Conservation (phyloP, 371 early-diverging fungal species). For the Saksenaea vasiformis region DNA sequence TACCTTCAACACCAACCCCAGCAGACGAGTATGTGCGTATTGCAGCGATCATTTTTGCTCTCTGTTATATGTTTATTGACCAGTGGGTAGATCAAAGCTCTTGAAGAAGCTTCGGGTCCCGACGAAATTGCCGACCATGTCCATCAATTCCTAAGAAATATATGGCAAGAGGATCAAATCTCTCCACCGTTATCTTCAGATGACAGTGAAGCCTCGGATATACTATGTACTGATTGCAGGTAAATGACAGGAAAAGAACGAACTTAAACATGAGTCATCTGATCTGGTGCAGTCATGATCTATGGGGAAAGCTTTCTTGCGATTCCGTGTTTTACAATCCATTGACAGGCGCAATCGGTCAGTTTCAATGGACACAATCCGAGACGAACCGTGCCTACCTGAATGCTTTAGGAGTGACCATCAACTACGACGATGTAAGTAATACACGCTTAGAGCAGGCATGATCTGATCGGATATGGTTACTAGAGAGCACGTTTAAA, state of each 20-base stretch:
- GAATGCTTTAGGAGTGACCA: conserved; percentile 47
- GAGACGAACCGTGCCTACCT: conserved; percentile 50
- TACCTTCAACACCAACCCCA: conserved; percentile 24
- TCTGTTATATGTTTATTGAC: background rate
- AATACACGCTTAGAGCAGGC: background rate
- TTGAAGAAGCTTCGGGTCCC: conserved; percentile 13
- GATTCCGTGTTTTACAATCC: conserved; percentile 57
- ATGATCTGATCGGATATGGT: background rate
- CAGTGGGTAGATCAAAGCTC: conserved; percentile 13
- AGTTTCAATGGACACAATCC: conserved; percentile 57
- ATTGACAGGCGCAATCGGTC: conserved; percentile 50
- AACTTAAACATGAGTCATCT: background rate
- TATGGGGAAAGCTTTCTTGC: conserved; percentile 50
- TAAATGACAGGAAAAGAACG: conserved; percentile 5
- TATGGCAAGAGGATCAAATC: conserved; percentile 9
- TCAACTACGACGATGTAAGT: conserved; percentile 36
- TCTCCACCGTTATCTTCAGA: background rate
- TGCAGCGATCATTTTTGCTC: background rate
- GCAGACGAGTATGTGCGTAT: conserved; percentile 39
- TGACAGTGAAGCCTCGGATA: background rate
- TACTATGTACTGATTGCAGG: conserved; percentile 33
- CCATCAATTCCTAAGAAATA: conserved; percentile 13
- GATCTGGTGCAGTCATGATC: conserved; percentile 27
- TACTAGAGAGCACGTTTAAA: conserved; percentile 8
- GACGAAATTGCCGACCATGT: conserved; percentile 17